Conservation (phyloP, 2,329 filamentous ascomycete genomes). For the Neopestalotiopsis sp. region DNA sequence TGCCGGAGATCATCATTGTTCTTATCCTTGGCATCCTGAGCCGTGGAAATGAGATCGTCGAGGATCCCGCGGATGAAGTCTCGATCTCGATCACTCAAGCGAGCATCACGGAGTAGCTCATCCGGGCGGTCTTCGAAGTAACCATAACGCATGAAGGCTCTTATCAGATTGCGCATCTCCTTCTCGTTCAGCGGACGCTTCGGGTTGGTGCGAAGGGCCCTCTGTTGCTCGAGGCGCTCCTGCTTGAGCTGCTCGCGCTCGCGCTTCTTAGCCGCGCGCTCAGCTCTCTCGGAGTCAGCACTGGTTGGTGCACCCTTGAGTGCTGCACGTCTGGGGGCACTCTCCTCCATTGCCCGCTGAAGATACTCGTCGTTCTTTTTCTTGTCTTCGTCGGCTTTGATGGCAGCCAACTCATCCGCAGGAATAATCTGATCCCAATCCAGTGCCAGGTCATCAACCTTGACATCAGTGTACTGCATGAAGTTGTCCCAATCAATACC, state of each 20-base stretch:
- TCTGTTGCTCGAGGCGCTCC: conserved; percentile 75
- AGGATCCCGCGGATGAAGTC: conserved; percentile 80
- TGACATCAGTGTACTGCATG: conserved; percentile 97
- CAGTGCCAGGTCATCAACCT: conserved; percentile 78
- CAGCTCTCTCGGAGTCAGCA: conserved; percentile 64
- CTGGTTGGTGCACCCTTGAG: conserved; percentile 59
- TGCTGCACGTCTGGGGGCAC: conserved; percentile 77
- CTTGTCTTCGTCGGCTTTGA: conserved; percentile 88
- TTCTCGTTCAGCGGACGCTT: conserved; percentile 90
- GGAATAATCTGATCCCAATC: conserved; percentile 99
- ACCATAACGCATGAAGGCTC: conserved; percentile 89
- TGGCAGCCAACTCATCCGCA: conserved; percentile 84
- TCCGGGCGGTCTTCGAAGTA: conserved; percentile 87
- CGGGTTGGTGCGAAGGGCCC: conserved; percentile 78
- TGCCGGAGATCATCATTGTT: conserved; percentile 76
- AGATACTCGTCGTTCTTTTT: conserved; percentile 84
- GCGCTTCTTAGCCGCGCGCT: conserved; percentile 69
- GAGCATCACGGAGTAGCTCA: conserved; percentile 86
- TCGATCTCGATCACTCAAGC: conserved; percentile 79
- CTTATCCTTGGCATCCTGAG: conserved; percentile 63
- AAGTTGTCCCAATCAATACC: conserved; percentile 88
- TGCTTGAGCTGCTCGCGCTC: conserved; percentile 71
- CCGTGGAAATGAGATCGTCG: conserved; percentile 70
- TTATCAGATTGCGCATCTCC: conserved; percentile 89
- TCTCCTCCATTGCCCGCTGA: conserved; percentile 81